These are phyloP conservation scores for Angomonas ambiguus DNA, from an alignment of 208 protist species.

Conservation along the genomic window DNA sequence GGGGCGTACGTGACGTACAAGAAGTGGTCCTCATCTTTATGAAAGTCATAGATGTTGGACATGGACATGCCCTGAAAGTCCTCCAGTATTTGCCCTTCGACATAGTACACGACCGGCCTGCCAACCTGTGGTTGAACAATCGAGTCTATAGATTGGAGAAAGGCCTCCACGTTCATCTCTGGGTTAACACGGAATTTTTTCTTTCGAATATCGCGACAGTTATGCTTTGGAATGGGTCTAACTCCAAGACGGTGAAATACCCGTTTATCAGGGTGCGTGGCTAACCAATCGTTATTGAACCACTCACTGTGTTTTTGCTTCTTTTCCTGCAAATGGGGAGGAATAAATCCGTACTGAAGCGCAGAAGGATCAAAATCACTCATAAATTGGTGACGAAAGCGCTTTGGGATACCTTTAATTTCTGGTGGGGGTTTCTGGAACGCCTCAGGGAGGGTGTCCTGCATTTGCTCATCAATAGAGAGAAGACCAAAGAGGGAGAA, in stretches of 20 bases:
- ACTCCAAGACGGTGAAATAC: neutral
- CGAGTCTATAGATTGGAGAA: conserved; percentile 88
- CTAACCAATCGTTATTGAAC: neutral
- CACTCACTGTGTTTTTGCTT: neutral
- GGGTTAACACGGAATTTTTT: conserved; percentile 74
- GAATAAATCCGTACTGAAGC: neutral
- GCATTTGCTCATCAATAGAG: conserved; percentile 40
- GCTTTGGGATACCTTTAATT: neutral
- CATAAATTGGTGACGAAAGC: neutral
- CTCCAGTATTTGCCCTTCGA: conserved; percentile 66
- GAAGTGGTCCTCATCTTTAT: conserved; percentile 14
- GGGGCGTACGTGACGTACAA: conserved; percentile 15
- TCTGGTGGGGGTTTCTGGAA: conserved; percentile 28
- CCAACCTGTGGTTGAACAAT: conserved; percentile 73
- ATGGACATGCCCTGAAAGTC: conserved; percentile 18
- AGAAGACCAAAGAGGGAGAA: conserved; percentile 85
- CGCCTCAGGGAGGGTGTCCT: conserved; percentile 50
- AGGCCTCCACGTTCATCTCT: conserved; percentile 80
- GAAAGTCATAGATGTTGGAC: conserved; percentile 6
- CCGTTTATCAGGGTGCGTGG: neutral
- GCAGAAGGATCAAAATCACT: neutral
- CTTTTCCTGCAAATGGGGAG: neutral
- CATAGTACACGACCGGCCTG: conserved; percentile 87
- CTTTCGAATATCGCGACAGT: neutral
- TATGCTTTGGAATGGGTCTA: neutral